A percentile compares a stretch with the other conserved stretches of the same genome.
Conservation (phyloP, 345 rosid species). For the Combretum micranthum region DNA sequence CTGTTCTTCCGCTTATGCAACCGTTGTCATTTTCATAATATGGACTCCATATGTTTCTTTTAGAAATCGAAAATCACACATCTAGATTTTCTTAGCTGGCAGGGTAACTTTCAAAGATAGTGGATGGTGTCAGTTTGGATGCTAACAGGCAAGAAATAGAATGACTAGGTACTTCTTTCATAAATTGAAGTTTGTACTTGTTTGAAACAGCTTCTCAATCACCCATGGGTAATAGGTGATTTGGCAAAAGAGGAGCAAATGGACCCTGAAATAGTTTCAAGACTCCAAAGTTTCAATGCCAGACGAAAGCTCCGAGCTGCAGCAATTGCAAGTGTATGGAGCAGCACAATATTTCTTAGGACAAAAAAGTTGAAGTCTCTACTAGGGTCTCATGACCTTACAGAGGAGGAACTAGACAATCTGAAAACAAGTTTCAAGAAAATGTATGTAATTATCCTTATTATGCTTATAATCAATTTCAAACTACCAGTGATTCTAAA, state of each 20-base stretch:
- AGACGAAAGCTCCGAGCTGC: conserved; percentile 56
- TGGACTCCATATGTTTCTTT: too few relatives aligned
- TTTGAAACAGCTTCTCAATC: conserved; percentile 34
- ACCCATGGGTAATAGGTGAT: conserved; percentile 64
- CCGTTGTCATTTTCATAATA: too few relatives aligned
- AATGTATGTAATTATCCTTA: conserved; percentile 25
- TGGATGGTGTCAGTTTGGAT: too few relatives aligned
- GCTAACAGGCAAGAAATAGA: not conserved
- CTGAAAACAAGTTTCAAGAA: conserved; percentile 40
- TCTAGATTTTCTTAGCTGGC: too few relatives aligned
- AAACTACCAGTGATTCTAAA: too few relatives aligned
- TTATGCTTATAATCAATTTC: not conserved
- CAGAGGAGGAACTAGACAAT: conserved; percentile 38
- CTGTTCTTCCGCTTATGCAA: too few relatives aligned
- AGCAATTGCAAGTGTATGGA: conserved; percentile 53
- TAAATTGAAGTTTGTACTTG: not conserved
- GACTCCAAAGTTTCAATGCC: conserved; percentile 52
- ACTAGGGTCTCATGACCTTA: conserved; percentile 52
- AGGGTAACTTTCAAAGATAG: too few relatives aligned
- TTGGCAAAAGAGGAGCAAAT: conserved; percentile 50
- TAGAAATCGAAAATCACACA: too few relatives aligned
- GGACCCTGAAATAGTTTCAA: conserved; percentile 53
- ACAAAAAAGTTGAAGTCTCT: conserved; percentile 46
- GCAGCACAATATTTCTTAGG: conserved; percentile 47
- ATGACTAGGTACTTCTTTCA: not conserved